These are phyloP conservation scores for Serendipita vermifera DNA, from an alignment of 768 basidiomycete species.

Conservation along the genomic window DNA sequence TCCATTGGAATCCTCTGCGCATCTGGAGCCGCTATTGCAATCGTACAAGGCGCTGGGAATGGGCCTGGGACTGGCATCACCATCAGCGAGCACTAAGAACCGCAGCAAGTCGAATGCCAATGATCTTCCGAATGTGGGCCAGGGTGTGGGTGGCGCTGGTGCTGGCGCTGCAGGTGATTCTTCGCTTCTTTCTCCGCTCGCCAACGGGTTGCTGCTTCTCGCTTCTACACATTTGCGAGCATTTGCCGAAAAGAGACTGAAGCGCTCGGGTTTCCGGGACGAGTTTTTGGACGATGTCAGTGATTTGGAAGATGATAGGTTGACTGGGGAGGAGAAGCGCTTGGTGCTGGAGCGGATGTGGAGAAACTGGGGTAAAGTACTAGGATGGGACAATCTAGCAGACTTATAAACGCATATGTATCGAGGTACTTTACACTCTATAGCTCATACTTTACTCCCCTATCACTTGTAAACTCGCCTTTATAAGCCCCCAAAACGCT, in stretches of 20 bases:
- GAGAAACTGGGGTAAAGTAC: conserved; percentile 65
- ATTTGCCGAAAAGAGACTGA: conserved; percentile 47
- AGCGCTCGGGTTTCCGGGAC: conserved; percentile 50
- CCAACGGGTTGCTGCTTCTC: conserved; percentile 60
- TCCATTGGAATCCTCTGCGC: neutral
- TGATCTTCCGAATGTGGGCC: neutral
- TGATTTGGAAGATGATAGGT: conserved; percentile 62
- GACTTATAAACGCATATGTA: conserved; percentile 18
- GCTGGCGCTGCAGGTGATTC: neutral
- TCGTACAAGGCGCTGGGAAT: neutral
- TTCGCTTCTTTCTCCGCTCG: conserved; percentile 37
- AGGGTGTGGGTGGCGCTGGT: neutral
- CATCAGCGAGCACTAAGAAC: neutral
- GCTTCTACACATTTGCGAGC: conserved; percentile 53
- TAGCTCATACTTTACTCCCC: no score
- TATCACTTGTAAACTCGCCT: no score
- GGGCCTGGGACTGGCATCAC: neutral
- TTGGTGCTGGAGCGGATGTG: conserved; percentile 75
- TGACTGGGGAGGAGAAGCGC: conserved; percentile 60
- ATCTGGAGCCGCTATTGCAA: no score
- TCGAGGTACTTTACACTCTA: no score
- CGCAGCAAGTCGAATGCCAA: neutral
- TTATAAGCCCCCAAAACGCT: no score
- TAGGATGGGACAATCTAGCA: conserved; percentile 42
- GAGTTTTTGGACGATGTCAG: conserved; percentile 77